These are phyloP conservation scores for Raphanus raphanistrum DNA, from an alignment of 345 rosid genomes.

Conservation along the genomic window DNA sequence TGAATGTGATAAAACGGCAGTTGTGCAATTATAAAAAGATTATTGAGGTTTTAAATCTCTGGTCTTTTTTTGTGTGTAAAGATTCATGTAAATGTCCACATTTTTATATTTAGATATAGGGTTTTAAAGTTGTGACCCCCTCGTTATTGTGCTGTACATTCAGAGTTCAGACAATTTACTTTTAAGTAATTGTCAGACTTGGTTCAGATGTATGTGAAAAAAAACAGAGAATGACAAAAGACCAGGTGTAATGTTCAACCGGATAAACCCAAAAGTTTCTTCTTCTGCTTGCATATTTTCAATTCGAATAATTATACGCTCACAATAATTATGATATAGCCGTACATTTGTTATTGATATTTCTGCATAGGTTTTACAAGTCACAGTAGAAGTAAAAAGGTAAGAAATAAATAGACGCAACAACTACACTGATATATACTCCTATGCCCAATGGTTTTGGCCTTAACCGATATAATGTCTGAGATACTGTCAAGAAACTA, in stretches of 20 bases:
- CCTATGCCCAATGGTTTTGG: slow-evolving; percentile 13
- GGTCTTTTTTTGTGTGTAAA: background rate
- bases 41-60: background rate
- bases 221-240: slow-evolving; percentile 10
- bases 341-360: slow-evolving; percentile 1
- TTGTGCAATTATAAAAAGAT: background rate
- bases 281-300: slow-evolving; percentile 17
- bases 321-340: background rate
- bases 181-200: slow-evolving; percentile 1
- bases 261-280: slow-evolving; percentile 17
- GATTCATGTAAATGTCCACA: background rate
- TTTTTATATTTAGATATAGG: background rate
- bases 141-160: background rate
- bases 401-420: slow-evolving; percentile 8
- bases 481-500: background rate
- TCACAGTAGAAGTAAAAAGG: background rate
- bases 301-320: slow-evolving; percentile 6
- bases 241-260: slow-evolving; percentile 9
- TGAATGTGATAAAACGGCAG: background rate
- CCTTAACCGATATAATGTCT: slow-evolving; percentile 18
- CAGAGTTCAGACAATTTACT: background rate
- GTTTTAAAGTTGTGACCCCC: background rate
- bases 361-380: background rate
- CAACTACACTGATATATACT: background rate
- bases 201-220: background rate